Percentiles rank a stretch among this genome's conserved stretches.
Conservation (phyloP, 352 stramenopile species). For the Pythium chondricola region DNA sequence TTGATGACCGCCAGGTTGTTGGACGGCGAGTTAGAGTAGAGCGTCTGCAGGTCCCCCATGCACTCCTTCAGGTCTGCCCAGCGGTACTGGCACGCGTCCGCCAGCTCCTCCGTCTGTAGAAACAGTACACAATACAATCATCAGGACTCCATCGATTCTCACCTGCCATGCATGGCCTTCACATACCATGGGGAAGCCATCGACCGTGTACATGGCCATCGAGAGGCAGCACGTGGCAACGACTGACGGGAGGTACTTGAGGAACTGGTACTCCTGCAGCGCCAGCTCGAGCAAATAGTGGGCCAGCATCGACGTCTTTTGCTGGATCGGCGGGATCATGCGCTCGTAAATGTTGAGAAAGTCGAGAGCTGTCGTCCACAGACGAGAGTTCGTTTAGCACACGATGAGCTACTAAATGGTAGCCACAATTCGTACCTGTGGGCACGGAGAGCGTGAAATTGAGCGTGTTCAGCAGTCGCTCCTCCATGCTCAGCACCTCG, state of each 20-base stretch:
- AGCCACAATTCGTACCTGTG: slow-evolving; percentile 40
- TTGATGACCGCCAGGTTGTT: slow-evolving; percentile 85
- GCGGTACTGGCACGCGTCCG: slow-evolving; percentile 70
- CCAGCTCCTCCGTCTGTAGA: slow-evolving; percentile 67
- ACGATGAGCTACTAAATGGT: neutral
- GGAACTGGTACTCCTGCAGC: slow-evolving; percentile 85
- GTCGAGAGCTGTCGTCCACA: slow-evolving; percentile 71
- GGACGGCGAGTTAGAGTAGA: slow-evolving; percentile 76
- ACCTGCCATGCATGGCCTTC: neutral
- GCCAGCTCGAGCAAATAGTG: slow-evolving; percentile 86
- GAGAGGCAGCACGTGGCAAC: slow-evolving; percentile 80
- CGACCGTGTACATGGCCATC: slow-evolving; percentile 81
- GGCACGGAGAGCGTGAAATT: slow-evolving; percentile 88
- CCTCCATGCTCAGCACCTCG: slow-evolving; percentile 89
- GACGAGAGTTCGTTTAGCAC: slow-evolving; percentile 2
- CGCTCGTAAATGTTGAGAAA: slow-evolving; percentile 88
- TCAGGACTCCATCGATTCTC: neutral
- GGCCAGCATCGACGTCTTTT: slow-evolving; percentile 84
- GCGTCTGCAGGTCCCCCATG: slow-evolving; percentile 72
- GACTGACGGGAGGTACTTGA: slow-evolving; percentile 81
- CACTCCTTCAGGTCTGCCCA: slow-evolving; percentile 78
- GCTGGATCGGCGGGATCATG: slow-evolving; percentile 79
- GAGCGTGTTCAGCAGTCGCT: slow-evolving; percentile 89
- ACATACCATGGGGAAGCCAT: slow-evolving; percentile 75
- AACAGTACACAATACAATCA: slow-evolving; percentile 2